These are phyloP conservation scores for Persicaria tinctoria DNA, from an alignment of 148 eudicot species.

Conservation along the genomic window DNA sequence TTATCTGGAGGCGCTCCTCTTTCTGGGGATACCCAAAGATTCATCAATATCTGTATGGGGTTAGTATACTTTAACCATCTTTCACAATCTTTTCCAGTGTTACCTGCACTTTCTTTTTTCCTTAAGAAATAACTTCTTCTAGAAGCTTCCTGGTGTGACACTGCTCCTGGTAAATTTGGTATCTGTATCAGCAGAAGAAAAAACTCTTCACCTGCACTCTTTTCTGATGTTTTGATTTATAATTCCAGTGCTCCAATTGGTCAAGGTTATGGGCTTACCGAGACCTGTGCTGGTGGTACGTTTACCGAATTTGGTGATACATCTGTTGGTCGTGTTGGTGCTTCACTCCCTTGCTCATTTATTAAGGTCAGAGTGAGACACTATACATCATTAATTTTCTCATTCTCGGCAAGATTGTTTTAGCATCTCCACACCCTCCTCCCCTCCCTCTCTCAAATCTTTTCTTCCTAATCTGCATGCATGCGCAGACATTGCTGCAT, in stretches of 20 bases:
- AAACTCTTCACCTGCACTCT: not conserved
- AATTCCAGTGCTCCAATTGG: slow-evolving; percentile 86
- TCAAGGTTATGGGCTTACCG: slow-evolving; percentile 99
- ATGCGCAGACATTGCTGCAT: too few relatives aligned
- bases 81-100: not conserved
- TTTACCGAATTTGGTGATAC: slow-evolving; percentile 87
- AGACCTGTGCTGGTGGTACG: slow-evolving; percentile 99
- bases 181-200: not conserved
- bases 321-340: slow-evolving; percentile 94
- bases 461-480: not conserved
- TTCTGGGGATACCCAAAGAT: slow-evolving; percentile 94
- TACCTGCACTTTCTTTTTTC: not conserved
- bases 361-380: slow-evolving; percentile 59
- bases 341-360: slow-evolving; percentile 85
- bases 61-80: slow-evolving; percentile 30
- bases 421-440: too few relatives aligned
- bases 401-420: not conserved
- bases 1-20: slow-evolving; percentile 98
- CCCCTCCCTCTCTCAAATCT: too few relatives aligned
- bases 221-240: slow-evolving; percentile 8
- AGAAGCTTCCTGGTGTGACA: not conserved
- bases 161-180: not conserved
- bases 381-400: not conserved
- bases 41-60: slow-evolving; percentile 92
- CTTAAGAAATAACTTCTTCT: not conserved